These are phyloP conservation scores for Helianthus annuus DNA, from an alignment of 129 eudicot genomes.

Conservation along the genomic window HanXRQr2.0-SUNRISE NC_035446.2:144963387-144963886, in stretches of 20 bases:
- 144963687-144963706: constrained; percentile 5
- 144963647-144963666: not conserved
- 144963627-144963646: not conserved
- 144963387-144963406: constrained; percentile 60
- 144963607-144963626: not conserved
- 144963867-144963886: not conserved
- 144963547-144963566: constrained; percentile 81
- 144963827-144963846: not conserved
- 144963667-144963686: not conserved
- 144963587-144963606: constrained; percentile 78
- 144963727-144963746: not conserved
- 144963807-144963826: constrained; percentile 13
- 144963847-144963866: not conserved
- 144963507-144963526: constrained; percentile 99
- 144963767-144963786: not conserved
- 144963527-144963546: constrained; percentile 87
- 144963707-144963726: constrained; percentile 5
- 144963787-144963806: not conserved
- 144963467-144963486: not conserved
- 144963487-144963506: constrained; percentile 18
- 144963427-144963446: not conserved
- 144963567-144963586: constrained; percentile 97
- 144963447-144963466: not conserved
- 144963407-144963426: constrained; percentile 1
- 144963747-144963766: not conserved